Base-by-base conservation (phyloP, 192 early-diverging fungal genomes). In the Entomortierella beljakovae region DNA sequence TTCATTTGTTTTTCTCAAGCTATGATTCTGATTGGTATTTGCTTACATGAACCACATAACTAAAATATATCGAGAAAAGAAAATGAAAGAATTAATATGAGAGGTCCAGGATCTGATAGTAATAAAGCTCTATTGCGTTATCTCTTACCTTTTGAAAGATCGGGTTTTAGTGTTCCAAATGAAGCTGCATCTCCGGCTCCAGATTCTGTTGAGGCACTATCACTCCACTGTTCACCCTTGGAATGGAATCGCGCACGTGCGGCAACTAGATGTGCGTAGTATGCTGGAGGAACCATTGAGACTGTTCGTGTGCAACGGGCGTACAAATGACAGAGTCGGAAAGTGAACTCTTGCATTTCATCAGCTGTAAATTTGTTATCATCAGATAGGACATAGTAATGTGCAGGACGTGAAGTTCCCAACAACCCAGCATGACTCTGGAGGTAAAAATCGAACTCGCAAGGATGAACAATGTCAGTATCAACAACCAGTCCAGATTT, bases 231-330 rank as follows among this genome's bases (percentile, higher is more conserved):
- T 18, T 91, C 89, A 18, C 88, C 88, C n/a, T 80, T 82, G 16
- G 86, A 74, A 71, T 97, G 96, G 88, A 93, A 96, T 54, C 94
- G 89, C 1, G 94, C 95, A 20, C 95, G 87, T 23, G 89, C 90
- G 11, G 94, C 93, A 3, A 96, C 91, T n/a, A 97, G 74, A 79
- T 98, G 93, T 11, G 96, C 95, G 69, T 98, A 97, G 86, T 98
- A 99, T 10, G 91, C 95, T 0, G 96, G 95, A 10, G 95, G 95
- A 4, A 90, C 88, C 13, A 97, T 87, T 16, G 91, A 93, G 2
- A 99, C 97, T 0, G 91, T 89, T 26, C 96, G 89, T 0, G 96
- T 97, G 50, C 92, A 92, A 56, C 95, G 88, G 35, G 92, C 92
- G 81, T 94, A 99, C 35, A 94, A 83, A 71, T 95, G 97, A 71